Percentiles rank a stretch among this genome's conserved stretches.
phyloP scores from a whole-genome alignment of 257 asterid genomes.

The Lavandula angustifolia region DNA sequence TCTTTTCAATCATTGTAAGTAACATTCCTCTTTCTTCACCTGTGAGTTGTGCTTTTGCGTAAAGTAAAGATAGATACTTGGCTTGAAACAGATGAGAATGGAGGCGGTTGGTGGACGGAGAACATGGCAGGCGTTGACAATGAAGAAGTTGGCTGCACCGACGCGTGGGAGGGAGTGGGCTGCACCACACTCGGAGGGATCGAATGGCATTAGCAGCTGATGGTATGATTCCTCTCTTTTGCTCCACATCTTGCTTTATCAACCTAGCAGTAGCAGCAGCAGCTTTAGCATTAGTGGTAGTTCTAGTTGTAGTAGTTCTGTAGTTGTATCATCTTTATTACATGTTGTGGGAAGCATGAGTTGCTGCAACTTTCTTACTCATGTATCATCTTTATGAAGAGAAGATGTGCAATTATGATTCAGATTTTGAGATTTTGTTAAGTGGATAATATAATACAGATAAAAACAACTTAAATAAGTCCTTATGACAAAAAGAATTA shows the following conservation, averaged over 20 bases:
- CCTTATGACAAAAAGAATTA: too few species aligned
- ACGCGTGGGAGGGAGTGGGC: conserved; percentile 83
- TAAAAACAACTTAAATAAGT: too few species aligned
- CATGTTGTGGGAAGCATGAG: too few species aligned
- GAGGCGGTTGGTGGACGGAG: conserved; percentile 88
- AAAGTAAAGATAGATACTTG: neutral
- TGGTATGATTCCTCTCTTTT: neutral
- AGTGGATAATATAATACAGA: too few species aligned
- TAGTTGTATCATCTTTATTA: too few species aligned
- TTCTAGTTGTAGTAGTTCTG: neutral
- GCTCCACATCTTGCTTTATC: neutral
- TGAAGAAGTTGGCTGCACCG: conserved; percentile 77
- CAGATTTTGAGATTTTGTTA: too few species aligned
- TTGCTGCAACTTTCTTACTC: too few species aligned
- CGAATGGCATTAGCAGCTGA: conserved; percentile 56
- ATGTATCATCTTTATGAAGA: too few species aligned
- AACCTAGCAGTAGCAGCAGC: neutral
- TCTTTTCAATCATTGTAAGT: conserved; percentile 74
- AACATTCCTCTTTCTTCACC: neutral
- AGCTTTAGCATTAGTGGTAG: neutral
- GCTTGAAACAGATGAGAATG: conserved; percentile 65
- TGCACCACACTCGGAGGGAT: conserved; percentile 75
- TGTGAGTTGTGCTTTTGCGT: neutral
- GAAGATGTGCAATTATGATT: too few species aligned
- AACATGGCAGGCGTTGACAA: conserved; percentile 86